A percentile compares a stretch with the other conserved stretches of the same genome.
Conservation (phyloP, 805 yeast genomes). For the Kluyveromyces siamensis region DNA sequence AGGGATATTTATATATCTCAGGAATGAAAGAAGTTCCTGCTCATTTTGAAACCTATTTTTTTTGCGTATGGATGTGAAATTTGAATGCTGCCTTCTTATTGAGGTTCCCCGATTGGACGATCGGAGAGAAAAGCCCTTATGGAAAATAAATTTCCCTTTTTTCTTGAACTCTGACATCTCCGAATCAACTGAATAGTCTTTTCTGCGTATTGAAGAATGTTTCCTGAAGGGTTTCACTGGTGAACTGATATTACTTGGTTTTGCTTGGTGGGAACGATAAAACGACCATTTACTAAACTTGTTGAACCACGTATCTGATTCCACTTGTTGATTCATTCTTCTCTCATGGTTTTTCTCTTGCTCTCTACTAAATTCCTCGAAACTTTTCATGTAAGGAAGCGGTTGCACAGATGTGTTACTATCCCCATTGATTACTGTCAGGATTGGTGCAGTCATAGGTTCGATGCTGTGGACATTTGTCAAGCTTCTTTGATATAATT, state of each 20-base stretch:
- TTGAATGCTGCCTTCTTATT: conserved; percentile 1
- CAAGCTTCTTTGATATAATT: neutral
- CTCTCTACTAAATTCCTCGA: conserved; percentile 8
- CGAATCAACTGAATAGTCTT: conserved; percentile 16
- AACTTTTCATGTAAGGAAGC: conserved; percentile 3
- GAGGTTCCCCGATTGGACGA: neutral
- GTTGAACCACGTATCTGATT: neutral
- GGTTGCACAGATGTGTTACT: neutral
- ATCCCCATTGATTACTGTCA: neutral
- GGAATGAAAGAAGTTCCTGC: conserved; percentile 13
- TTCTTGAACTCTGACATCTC: conserved; percentile 11
- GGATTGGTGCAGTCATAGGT: neutral
- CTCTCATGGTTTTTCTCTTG: conserved; percentile 10
- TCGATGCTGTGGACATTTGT: neutral
- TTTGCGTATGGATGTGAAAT: neutral
- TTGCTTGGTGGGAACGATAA: conserved; percentile 1
- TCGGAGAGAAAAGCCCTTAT: conserved; percentile 17
- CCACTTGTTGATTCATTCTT: conserved; percentile 2
- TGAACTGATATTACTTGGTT: neutral
- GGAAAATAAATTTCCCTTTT: conserved; percentile 16
- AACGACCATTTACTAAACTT: conserved; percentile 6
- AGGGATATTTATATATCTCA: conserved; percentile 13
- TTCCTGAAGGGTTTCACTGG: conserved; percentile 2
- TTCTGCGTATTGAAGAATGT: conserved; percentile 11
- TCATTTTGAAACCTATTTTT: conserved; percentile 8